phyloP scores from a whole-genome alignment of 78 protist genomes.

The Dictyostelium firmibasis region DNA sequence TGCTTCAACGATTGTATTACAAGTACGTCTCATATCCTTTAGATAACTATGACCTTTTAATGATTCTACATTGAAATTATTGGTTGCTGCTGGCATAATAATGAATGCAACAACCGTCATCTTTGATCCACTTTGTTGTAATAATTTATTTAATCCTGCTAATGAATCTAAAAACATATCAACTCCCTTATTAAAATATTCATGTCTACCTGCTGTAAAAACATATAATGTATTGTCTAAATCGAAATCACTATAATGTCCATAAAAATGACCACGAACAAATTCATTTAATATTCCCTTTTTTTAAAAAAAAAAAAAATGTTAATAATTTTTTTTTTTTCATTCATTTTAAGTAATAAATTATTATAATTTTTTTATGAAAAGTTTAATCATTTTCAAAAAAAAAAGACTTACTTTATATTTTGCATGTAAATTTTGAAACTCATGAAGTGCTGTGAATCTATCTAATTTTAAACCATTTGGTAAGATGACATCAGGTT shows the following conservation, averaged over 20 bases:
- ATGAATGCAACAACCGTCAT: constrained; percentile 87
- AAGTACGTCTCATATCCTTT: constrained; percentile 74
- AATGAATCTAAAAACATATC: constrained; percentile 87
- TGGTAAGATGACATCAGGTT: constrained; percentile 88
- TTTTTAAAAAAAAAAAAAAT: neutral
- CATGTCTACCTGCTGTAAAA: constrained; percentile 92
- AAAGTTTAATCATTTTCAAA: too few relatives aligned
- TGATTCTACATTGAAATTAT: constrained; percentile 88
- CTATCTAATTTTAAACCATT: constrained; percentile 88
- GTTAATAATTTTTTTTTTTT: neutral
- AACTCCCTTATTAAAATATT: constrained; percentile 89
- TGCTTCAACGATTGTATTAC: constrained; percentile 48
- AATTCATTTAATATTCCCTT: constrained; percentile 73
- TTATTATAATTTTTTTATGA: too few relatives aligned
- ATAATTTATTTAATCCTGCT: constrained; percentile 76
- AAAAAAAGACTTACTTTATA: constrained; percentile 76
- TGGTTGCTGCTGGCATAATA: constrained; percentile 83
- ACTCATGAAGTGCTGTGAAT: constrained; percentile 88
- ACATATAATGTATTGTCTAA: constrained; percentile 91
- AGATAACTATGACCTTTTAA: constrained; percentile 81
- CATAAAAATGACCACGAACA: constrained; percentile 91
- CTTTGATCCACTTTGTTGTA: constrained; percentile 53
- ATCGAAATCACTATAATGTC: constrained; percentile 82
- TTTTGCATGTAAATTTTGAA: constrained; percentile 89
- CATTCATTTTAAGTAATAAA: too few relatives aligned